Evolutionary conservation across 495 filamentous ascomycete genomes (phyloP), one percentile per base, ranked within the genome.

Genomic region (Hyaloscypha variabilis): DNA sequence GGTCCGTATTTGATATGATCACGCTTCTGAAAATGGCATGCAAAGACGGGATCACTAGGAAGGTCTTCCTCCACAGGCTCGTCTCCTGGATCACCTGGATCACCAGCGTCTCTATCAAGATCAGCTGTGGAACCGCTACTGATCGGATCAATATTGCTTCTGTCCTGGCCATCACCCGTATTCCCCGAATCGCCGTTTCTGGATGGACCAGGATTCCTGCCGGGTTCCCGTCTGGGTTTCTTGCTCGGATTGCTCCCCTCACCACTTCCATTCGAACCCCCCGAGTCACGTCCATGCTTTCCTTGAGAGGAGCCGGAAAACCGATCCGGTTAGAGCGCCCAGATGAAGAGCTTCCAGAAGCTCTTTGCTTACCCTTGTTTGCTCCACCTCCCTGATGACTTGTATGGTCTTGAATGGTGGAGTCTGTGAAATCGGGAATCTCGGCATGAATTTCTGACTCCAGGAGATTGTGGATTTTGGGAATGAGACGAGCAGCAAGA

Each of bases 401-500:
- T 34, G 10, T 10, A 34, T 5, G 10, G 30, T 34, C 10, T 34
- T 34, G 30, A 4, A 5, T 4, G 10, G 5, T 34, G 30, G 30
- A 34, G 5, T 10, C 10, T 10, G 30, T 5, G 30, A 34, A 34
- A 34, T 10, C 10, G 30, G 10, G 30, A 34, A 34, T 34, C 49
- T 17, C 49, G 6, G 24, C 49, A 5, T 52, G 5, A 17, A 4
- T 6, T 25, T 52, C 49, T 52, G 4, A 4, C 3, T 52, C 49
- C 49, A 52, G 19, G 19, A 25, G 19, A 52, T 52, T 17, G 49
- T 52, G 49, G 19, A 52, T 52, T 17, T 52, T 52, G 3, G 49
- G 49, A 52, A 52, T 52, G 6, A 52, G 49, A 52, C 49, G 49
- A 52, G 49, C 49, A 52, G 49, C 49, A 52, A 52, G 49, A 17